Conservation (phyloP, 306 rosid species). For the Prunus mume region DNA sequence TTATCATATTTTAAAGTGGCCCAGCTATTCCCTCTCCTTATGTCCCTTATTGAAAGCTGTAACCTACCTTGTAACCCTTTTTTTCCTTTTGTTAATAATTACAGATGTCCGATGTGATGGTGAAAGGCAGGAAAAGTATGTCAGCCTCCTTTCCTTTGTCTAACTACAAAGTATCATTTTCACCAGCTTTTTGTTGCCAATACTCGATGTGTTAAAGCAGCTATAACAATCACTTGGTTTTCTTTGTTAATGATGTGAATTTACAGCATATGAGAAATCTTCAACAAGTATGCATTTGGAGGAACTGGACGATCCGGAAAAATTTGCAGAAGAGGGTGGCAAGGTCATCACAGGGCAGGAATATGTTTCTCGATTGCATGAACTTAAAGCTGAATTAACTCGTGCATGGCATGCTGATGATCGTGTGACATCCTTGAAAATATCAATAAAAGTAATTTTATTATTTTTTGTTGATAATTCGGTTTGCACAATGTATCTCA, state of each 20-base stretch:
- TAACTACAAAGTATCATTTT: not conserved
- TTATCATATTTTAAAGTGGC: not conserved
- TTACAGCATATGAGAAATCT: conserved; percentile 68
- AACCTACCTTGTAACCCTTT: not conserved
- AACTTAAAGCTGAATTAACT: conserved; percentile 79
- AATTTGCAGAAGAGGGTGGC: conserved; percentile 57
- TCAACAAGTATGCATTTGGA: conserved; percentile 71
- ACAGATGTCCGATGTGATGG: conserved; percentile 68
- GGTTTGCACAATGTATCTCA: conserved; percentile 2
- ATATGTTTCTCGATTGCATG: conserved; percentile 75
- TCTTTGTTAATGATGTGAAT: conserved; percentile 24
- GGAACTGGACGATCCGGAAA: conserved; percentile 74
- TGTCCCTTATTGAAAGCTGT: not conserved
- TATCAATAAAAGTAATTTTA: conserved; percentile 68
- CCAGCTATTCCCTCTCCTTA: not conserved
- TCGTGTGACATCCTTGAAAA: conserved; percentile 73
- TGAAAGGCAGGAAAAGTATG: conserved; percentile 84
- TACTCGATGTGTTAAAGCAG: conserved; percentile 7
- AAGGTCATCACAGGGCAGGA: conserved; percentile 79
- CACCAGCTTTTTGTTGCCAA: not conserved
- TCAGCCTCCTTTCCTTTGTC: conserved; percentile 16
- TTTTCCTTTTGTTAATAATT: conserved; percentile 27
- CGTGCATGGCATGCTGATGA: conserved; percentile 80
- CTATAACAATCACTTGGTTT: conserved; percentile 7
- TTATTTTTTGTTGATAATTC: conserved; percentile 11